A percentile compares a stretch with the other conserved stretches of the same genome.
Conservation (phyloP, 192 early-diverging fungal genomes). For the Entomortierella beljakovae region DNA sequence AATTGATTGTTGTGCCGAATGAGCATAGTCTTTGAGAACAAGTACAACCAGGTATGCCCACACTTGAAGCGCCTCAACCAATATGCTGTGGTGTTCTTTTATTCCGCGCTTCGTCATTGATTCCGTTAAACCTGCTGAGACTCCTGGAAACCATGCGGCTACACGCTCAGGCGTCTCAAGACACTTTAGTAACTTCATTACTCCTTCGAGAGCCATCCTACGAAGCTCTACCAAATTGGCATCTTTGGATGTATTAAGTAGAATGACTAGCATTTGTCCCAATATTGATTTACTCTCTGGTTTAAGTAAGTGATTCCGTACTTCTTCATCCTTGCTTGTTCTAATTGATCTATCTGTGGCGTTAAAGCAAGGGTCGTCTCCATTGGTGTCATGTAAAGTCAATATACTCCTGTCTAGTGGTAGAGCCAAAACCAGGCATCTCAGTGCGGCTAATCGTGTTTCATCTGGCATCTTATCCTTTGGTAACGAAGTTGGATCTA, state of each 20-base stretch:
- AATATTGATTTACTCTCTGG: neutral
- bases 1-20: neutral
- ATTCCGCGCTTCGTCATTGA: constrained; percentile 27
- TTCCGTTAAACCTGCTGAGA: constrained; percentile 18
- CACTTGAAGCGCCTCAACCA: constrained; percentile 9
- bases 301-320: constrained; percentile 12
- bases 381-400: neutral
- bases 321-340: constrained; percentile 14
- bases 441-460: constrained; percentile 20
- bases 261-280: constrained; percentile 20
- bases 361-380: neutral
- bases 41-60: constrained; percentile 32
- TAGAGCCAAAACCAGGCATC: constrained; percentile 22
- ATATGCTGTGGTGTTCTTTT: constrained; percentile 38
- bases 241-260: constrained; percentile 24
- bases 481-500: neutral
- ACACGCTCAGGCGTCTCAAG: constrained; percentile 24
- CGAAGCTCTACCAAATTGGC: constrained; percentile 21
- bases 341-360: neutral
- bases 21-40: constrained; percentile 2
- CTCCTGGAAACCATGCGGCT: constrained; percentile 28
- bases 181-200: constrained; percentile 26
- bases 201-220: constrained; percentile 10
- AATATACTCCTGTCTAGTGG: constrained; percentile 11
- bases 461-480: constrained; percentile 44